These are phyloP conservation scores for Aspergillus sp. DNA, from an alignment of 2,329 filamentous ascomycete genomes.

Conservation along the genomic window DNA sequence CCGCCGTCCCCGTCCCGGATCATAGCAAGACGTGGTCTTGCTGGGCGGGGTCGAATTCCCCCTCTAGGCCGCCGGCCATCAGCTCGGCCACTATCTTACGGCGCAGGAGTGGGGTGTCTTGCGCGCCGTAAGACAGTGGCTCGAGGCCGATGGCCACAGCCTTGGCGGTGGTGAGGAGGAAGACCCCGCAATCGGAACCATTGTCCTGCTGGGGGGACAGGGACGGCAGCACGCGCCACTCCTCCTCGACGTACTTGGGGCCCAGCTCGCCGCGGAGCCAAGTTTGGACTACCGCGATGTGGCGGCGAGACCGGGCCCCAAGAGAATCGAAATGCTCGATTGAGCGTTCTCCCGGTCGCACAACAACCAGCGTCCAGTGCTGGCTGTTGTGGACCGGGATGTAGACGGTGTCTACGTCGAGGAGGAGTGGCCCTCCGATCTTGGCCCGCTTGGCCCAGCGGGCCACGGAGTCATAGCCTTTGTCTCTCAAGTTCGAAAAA, in stretches of 20 bases:
- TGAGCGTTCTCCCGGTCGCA: conserved; percentile 45
- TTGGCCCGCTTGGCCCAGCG: conserved; percentile 50
- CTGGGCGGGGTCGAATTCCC: conserved; percentile 41
- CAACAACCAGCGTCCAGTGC: conserved; percentile 54
- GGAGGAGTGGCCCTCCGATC: conserved; percentile 47
- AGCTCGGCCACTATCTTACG: conserved; percentile 52
- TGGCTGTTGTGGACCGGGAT: conserved; percentile 48
- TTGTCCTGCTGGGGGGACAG: conserved; percentile 50
- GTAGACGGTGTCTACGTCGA: conserved; percentile 50
- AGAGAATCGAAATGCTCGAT: conserved; percentile 54
- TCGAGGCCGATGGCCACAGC: conserved; percentile 49
- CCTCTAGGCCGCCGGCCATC: conserved; percentile 47
- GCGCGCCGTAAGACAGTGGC: conserved; percentile 44
- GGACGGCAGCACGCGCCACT: conserved; percentile 47
- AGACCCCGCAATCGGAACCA: conserved; percentile 53
- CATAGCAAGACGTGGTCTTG: conserved; percentile 28
- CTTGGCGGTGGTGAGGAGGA: conserved; percentile 52
- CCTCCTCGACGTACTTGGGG: conserved; percentile 40
- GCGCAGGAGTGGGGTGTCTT: conserved; percentile 45
- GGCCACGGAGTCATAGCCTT: conserved; percentile 41
- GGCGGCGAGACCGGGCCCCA: conserved; percentile 32
- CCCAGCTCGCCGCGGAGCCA: conserved; percentile 50
- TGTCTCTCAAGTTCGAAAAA: conserved; percentile 45
- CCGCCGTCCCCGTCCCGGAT: conserved; percentile 3
- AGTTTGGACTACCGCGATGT: conserved; percentile 40